Evolutionary conservation across 2,329 filamentous ascomycete genomes (phyloP), one percentile per base, ranked within the genome.

Genomic region (Colletotrichum sp.): DNA sequence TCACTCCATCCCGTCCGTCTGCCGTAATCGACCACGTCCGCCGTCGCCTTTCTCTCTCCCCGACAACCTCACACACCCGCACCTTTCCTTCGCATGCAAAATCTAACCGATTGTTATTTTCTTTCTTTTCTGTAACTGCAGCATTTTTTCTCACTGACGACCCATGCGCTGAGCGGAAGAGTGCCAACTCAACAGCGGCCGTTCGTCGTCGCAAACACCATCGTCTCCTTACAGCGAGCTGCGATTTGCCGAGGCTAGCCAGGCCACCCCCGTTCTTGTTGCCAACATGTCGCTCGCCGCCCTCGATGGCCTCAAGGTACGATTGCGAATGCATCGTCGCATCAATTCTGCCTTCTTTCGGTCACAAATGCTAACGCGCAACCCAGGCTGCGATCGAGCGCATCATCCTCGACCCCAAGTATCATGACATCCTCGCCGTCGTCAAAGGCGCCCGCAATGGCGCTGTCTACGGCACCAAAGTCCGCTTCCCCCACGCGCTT

Each of bases 371-470:
- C 76, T 76, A 15, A 76, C 66, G 25, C 55, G n/a, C 36, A 52
- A 18, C 30, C 3, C 81, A 96, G 94, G 88, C 89, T 79, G 89
- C 90, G 77, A 87, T 96, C 80, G 95, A 98, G 87, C 90, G 91
- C 79, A 89, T 98, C 72, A 89, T 96, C 79, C 91, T 97, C 77
- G 93, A 98, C 83, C 96, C 96, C 8, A 90, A 92, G 79, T 95
- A 98, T 86, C 95, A 97, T 81, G 95, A 97, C 81, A 84, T 96
- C 71, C 91, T 99, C 77, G 92, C 95, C 73, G 89, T 99, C 79
- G 84, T 98, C 84, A 99, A 99, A 90, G 95, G 93, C 81, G 94
- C 97, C 79, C 95, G 97, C 86, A 99, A 98, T 92, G 97, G 97
- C 84, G 93, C 96, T 79, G 95, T 99, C 78, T 99, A 99, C 87